A percentile compares a stretch with the other conserved stretches of the same genome.
phyloP scores from a whole-genome alignment of 2,329 filamentous ascomycete genomes.

The Cryoendolithus antarcticus region DNA sequence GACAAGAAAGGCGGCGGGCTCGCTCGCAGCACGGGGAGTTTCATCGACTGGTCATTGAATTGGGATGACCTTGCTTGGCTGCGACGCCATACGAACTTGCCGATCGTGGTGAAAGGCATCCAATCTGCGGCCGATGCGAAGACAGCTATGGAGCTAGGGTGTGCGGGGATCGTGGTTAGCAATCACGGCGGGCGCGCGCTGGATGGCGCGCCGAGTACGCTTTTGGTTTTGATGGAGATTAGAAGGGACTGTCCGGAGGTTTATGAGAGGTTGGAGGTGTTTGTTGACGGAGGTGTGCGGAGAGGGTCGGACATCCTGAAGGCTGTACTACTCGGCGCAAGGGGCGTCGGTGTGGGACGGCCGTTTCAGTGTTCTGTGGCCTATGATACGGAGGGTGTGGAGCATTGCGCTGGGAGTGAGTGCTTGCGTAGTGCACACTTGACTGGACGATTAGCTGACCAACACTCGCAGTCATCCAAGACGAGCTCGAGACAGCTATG shows the following conservation, averaged over 20 bases:
- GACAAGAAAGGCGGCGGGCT: slow-evolving; percentile 44
- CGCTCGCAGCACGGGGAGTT: slow-evolving; percentile 42
- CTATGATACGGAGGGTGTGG: slow-evolving; percentile 44
- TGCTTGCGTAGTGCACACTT: slow-evolving; percentile 11
- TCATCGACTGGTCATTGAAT: slow-evolving; percentile 45
- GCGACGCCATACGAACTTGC: slow-evolving; percentile 38
- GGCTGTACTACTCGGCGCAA: slow-evolving; percentile 51
- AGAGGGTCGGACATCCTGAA: slow-evolving; percentile 57
- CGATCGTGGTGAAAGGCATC: slow-evolving; percentile 34
- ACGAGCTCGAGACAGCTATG: slow-evolving; percentile 57
- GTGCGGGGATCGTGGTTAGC: slow-evolving; percentile 36
- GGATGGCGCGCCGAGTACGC: slow-evolving; percentile 38
- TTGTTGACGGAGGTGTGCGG: slow-evolving; percentile 51
- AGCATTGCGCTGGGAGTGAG: slow-evolving; percentile 44
- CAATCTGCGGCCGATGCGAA: slow-evolving; percentile 30
- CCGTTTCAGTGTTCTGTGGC: slow-evolving; percentile 48
- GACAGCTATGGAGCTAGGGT: slow-evolving; percentile 30
- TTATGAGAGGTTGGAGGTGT: slow-evolving; percentile 49
- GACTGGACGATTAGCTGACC: too few relatives aligned
- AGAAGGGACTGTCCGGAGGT: slow-evolving; percentile 48
- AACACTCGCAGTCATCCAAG: slow-evolving; percentile 30
- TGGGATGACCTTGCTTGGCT: slow-evolving; percentile 36
- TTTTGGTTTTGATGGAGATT: slow-evolving; percentile 50
- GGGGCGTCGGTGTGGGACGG: slow-evolving; percentile 48
- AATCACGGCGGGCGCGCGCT: slow-evolving; percentile 43